These are phyloP conservation scores for Dalbergia cultrata DNA, from an alignment of 306 rosid species.

Conservation along the genomic window DNA sequence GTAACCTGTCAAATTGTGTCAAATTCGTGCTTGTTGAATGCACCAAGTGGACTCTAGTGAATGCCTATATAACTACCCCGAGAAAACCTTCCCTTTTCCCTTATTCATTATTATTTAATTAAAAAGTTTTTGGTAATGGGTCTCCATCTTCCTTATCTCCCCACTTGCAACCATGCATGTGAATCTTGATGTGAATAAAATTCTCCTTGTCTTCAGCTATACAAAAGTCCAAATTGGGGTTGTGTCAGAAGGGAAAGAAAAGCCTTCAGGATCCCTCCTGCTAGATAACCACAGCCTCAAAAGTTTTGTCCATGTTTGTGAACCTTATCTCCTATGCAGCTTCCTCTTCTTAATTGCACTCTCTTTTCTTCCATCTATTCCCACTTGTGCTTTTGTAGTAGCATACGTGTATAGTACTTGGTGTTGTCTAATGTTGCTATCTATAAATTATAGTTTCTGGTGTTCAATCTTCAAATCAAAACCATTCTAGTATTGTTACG, in stretches of 20 bases:
- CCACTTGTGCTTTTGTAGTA: conserved; percentile 1
- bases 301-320: conserved; percentile 38
- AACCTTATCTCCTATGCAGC: conserved; percentile 43
- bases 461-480: conserved; percentile 8
- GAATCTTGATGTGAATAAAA: conserved; percentile 57
- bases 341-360: conserved; percentile 10
- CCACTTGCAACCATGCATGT: conserved; percentile 62
- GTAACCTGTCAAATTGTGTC: conserved; percentile 49
- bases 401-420: neutral
- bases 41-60: conserved; percentile 47
- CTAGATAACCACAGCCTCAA: conserved; percentile 38
- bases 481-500: conserved; percentile 19
- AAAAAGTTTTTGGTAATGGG: conserved; percentile 45
- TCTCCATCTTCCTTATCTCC: conserved; percentile 54
- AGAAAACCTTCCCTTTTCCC: conserved; percentile 34
- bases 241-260: conserved; percentile 41
- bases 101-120: conserved; percentile 6
- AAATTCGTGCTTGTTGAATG: conserved; percentile 35
- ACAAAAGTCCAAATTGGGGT: conserved; percentile 67
- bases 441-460: neutral
- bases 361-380: conserved; percentile 14
- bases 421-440: neutral
- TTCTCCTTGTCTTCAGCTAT: conserved; percentile 60
- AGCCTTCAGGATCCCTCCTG: conserved; percentile 19
- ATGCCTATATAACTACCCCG: conserved; percentile 10